A percentile compares a stretch with the other conserved stretches of the same genome.
Conservation (phyloP, 306 rosid species). For the Purshia tridentata region DNA sequence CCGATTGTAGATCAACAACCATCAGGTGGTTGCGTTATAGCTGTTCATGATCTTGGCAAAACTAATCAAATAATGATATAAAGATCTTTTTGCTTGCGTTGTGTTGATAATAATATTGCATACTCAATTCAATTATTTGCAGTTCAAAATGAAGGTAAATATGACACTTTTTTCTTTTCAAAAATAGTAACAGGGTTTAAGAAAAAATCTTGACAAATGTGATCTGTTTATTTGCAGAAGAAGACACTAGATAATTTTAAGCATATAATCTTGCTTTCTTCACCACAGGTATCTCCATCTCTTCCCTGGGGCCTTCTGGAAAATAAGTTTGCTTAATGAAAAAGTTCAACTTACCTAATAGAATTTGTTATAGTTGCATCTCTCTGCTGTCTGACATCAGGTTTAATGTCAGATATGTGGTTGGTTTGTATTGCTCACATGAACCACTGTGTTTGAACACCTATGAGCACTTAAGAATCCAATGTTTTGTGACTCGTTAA, state of each 20-base stretch:
- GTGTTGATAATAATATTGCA: background rate
- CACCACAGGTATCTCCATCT: conserved; percentile 77
- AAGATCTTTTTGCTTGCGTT: background rate
- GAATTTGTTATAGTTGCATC: background rate
- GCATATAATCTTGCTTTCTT: conserved; percentile 79
- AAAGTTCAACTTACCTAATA: background rate
- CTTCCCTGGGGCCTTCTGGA: background rate
- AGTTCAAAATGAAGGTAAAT: background rate
- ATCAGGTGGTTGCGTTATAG: background rate
- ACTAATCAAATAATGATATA: conserved; percentile 5
- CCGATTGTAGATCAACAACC: background rate
- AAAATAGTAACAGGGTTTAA: background rate
- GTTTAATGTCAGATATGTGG: conserved; percentile 1
- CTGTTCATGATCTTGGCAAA: background rate
- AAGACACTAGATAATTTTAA: conserved; percentile 78
- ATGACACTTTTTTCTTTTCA: background rate
- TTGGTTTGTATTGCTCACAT: background rate
- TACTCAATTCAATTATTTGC: background rate
- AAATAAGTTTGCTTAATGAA: background rate
- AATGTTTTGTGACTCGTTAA: background rate
- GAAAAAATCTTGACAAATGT: background rate
- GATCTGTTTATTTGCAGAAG: conserved; percentile 46
- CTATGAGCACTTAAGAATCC: background rate
- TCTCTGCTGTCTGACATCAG: background rate
- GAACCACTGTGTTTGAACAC: background rate